Conservation (phyloP, 768 basidiomycete species). For the Suillus decipiens region DNA sequence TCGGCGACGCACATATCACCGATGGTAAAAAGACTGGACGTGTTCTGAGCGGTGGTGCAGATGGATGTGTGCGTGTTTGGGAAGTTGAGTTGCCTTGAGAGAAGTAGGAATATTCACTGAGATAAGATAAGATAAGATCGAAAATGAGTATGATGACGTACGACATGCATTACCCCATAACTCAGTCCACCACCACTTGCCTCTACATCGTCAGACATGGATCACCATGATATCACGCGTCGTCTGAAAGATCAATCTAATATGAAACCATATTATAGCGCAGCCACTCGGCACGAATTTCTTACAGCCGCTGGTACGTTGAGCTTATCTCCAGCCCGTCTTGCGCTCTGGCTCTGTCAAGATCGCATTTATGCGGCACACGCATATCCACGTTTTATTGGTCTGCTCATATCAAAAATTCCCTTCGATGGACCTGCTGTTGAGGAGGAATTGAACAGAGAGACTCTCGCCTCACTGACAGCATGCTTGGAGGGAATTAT, state of each 20-base stretch:
- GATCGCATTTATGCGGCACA: constrained; percentile 75
- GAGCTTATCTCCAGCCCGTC: constrained; percentile 45
- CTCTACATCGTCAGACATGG: background rate
- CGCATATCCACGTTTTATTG: constrained; percentile 75
- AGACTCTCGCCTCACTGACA: constrained; percentile 47
- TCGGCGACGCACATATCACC: constrained; percentile 35
- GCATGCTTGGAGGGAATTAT: constrained; percentile 59
- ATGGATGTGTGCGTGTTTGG: constrained; percentile 79
- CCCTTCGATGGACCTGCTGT: constrained; percentile 35
- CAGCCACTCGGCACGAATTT: constrained; percentile 59
- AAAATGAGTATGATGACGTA: background rate
- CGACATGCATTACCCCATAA: background rate
- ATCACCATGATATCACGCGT: background rate
- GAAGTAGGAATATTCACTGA: background rate
- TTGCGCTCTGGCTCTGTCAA: constrained; percentile 68
- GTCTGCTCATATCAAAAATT: constrained; percentile 60
- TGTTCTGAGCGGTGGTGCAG: constrained; percentile 76
- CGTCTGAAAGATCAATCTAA: constrained; percentile 42
- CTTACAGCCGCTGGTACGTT: constrained; percentile 57
- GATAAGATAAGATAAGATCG: constrained; percentile 3
- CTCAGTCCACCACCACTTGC: too few relatives aligned
- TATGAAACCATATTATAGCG: constrained; percentile 45
- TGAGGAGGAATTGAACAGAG: constrained; percentile 26
- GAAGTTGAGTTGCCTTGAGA: constrained; percentile 40
- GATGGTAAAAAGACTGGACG: constrained; percentile 44